A percentile compares a stretch with the other conserved stretches of the same genome.
Evolutionary conservation across 441 rosid genomes (phyloP).

Genomic region (Populus hybrid): DNA sequence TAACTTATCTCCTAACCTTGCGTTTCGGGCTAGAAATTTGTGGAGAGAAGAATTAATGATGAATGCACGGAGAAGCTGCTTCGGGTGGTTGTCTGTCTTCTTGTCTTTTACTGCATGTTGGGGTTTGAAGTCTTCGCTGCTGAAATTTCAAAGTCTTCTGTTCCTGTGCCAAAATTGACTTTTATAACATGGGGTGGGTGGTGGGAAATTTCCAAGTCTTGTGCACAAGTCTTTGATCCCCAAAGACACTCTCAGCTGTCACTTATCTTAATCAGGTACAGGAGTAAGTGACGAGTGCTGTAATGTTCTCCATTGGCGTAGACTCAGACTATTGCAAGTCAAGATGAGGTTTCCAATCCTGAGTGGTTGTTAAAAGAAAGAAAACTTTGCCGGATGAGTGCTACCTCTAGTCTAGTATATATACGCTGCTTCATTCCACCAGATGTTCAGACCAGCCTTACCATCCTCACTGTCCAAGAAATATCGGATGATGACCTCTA

Average conservation of each 20-base stretch:
- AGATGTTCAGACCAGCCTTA: neutral
- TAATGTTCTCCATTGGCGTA: neutral
- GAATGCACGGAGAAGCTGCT: neutral
- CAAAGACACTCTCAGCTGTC: neutral
- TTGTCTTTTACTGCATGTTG: too few species aligned
- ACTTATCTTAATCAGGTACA: neutral
- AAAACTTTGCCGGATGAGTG: neutral
- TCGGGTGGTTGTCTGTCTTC: too few species aligned
- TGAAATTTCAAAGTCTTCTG: neutral
- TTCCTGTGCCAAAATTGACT: neutral
- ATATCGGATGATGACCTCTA: neutral
- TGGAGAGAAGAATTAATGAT: neutral
- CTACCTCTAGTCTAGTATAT: neutral
- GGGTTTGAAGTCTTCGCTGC: neutral
- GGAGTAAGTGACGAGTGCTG: too few species aligned
- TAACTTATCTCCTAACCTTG: neutral
- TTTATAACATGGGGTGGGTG: neutral
- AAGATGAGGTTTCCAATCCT: neutral
- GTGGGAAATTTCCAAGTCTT: neutral
- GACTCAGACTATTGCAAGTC: neutral
- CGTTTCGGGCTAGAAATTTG: neutral
- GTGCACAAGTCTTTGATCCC: neutral
- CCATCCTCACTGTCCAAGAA: neutral
- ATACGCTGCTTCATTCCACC: neutral
- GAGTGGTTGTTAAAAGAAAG: neutral